These are phyloP conservation scores for Arthromyces matolae DNA, from an alignment of 768 basidiomycete genomes.

Conservation along the genomic window DNA sequence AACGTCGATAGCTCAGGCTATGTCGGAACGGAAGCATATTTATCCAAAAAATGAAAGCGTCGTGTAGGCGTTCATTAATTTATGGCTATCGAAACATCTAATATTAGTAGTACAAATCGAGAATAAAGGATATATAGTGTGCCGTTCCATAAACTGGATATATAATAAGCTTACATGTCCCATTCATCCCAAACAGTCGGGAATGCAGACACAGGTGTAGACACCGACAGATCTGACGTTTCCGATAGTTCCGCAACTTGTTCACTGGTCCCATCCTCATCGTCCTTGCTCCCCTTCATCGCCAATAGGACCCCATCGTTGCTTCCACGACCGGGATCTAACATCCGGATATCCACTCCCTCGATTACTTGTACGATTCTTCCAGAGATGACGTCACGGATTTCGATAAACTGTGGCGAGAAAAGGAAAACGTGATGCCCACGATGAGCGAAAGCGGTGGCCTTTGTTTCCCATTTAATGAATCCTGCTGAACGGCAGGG, in stretches of 20 bases:
- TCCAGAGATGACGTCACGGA: conserved; percentile 61
- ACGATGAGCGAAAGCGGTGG: conserved; percentile 56
- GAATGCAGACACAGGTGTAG: conserved; percentile 28
- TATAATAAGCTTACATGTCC: conserved; percentile 47
- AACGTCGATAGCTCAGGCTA: too few species aligned
- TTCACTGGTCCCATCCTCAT: conserved; percentile 55
- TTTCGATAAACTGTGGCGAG: conserved; percentile 71
- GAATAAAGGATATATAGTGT: too few species aligned
- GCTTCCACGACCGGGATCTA: conserved; percentile 45
- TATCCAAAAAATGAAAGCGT: too few species aligned
- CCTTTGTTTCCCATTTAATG: conserved; percentile 78
- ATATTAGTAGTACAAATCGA: too few species aligned
- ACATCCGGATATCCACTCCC: conserved; percentile 61
- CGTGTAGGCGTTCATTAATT: too few species aligned
- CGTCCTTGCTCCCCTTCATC: conserved; percentile 59
- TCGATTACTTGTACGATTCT: conserved; percentile 82
- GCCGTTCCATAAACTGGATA: background rate
- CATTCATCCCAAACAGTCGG: conserved; percentile 67
- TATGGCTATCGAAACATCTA: too few species aligned
- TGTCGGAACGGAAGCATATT: too few species aligned
- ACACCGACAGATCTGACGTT: conserved; percentile 52
- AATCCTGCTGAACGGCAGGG: conserved; percentile 60
- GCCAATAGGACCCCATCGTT: conserved; percentile 56
- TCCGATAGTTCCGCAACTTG: conserved; percentile 65
- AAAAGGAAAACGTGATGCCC: conserved; percentile 67